Conservation (phyloP, 495 filamentous ascomycete genomes). For the Xylaria nigripes region DNA sequence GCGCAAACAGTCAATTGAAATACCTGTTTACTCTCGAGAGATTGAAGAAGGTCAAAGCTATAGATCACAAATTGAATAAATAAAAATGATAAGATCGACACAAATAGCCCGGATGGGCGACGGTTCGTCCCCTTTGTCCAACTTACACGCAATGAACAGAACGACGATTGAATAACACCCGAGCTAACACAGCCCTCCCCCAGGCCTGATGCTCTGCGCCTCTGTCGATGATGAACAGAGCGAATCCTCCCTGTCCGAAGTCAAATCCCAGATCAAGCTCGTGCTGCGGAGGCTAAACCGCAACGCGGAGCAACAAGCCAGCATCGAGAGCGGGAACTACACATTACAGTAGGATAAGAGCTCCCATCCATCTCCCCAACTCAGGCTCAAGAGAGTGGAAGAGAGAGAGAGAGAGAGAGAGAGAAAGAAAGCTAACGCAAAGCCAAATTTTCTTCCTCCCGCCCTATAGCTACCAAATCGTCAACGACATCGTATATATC, state of each 20-base stretch:
- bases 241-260: slow-evolving; percentile 70
- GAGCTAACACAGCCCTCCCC: slow-evolving; percentile 14
- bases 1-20: background rate
- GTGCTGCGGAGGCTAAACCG: slow-evolving; percentile 78
- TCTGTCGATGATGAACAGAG: slow-evolving; percentile 83
- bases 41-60: background rate
- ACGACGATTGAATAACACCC: background rate
- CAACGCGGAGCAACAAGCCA: slow-evolving; percentile 82
- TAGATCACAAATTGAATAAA: background rate
- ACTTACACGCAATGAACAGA: background rate
- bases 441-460: background rate
- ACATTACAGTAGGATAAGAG: slow-evolving; percentile 67
- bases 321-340: slow-evolving; percentile 76
- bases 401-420: background rate
- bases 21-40: background rate
- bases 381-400: background rate
- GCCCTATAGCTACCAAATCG: slow-evolving; percentile 67
- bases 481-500: slow-evolving; percentile 75
- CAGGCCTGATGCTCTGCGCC: slow-evolving; percentile 88
- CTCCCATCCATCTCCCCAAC: background rate
- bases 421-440: background rate
- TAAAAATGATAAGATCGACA: slow-evolving; percentile 81
- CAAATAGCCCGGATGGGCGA: slow-evolving; percentile 82
- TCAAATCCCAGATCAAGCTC: slow-evolving; percentile 86
- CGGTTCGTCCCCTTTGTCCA: slow-evolving; percentile 45